Conservation (phyloP, 352 stramenopile genomes). For the Phytopythium cucurbitacearum region DNA sequence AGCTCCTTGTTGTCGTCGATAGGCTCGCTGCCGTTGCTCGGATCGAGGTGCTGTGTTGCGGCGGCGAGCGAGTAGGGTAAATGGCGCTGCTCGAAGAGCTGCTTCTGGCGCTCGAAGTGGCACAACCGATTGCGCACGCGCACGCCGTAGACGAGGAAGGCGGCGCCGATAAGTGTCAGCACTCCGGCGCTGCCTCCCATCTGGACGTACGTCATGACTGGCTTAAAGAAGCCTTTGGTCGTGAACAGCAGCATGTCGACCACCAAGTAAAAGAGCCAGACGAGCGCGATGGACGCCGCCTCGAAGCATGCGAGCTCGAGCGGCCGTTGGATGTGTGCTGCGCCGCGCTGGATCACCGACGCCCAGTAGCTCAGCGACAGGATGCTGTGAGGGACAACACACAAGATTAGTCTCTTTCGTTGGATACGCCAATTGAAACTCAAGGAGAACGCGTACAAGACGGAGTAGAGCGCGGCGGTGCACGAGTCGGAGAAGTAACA, state of each 20-base stretch:
- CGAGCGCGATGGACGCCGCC: slow-evolving; percentile 17
- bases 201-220: slow-evolving; percentile 19
- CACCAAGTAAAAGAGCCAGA: slow-evolving; percentile 35
- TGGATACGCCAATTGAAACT: not conserved
- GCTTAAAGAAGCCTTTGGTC: slow-evolving; percentile 30
- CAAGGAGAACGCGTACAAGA: slow-evolving; percentile 30
- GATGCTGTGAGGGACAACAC: slow-evolving; percentile 23
- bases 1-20: no score
- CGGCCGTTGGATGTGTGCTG: slow-evolving; percentile 19
- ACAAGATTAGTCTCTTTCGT: not conserved
- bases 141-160: slow-evolving; percentile 26
- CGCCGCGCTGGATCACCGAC: slow-evolving; percentile 48
- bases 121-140: slow-evolving; percentile 17
- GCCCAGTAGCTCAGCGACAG: slow-evolving; percentile 54
- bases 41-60: no score
- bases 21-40: no score
- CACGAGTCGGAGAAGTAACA: slow-evolving; percentile 55
- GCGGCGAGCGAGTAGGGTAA: no score
- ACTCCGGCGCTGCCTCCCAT: slow-evolving; percentile 16
- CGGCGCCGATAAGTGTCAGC: slow-evolving; percentile 15
- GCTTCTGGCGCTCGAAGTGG: slow-evolving; percentile 17
- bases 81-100: slow-evolving; percentile 1
- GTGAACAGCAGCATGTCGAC: slow-evolving; percentile 23
- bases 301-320: slow-evolving; percentile 23
- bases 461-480: slow-evolving; percentile 50